Percentiles rank a stretch among this genome's conserved stretches.
phyloP scores from a whole-genome alignment of 169 alveolate genomes.

The Plasmodium inui region DNA sequence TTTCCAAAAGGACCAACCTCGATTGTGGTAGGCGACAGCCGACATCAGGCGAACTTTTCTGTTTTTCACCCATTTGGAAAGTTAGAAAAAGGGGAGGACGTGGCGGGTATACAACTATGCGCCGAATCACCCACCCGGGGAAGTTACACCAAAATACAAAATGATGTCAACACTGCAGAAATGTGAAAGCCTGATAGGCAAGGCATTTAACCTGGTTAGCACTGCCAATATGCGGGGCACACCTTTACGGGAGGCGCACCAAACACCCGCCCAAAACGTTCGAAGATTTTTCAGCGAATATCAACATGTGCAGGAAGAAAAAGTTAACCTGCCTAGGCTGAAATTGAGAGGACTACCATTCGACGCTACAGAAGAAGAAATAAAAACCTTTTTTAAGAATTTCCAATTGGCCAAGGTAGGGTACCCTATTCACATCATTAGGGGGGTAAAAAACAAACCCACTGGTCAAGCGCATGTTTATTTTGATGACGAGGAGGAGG shows the following conservation, averaged over 20 bases:
- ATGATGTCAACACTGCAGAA: background rate
- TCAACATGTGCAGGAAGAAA: conserved; percentile 16
- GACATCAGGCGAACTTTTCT: background rate
- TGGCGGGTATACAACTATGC: background rate
- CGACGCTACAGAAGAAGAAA: conserved; percentile 64
- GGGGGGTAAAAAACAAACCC: conserved; percentile 56
- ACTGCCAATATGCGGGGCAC: background rate
- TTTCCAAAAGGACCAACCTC: background rate
- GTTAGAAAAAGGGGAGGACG: background rate
- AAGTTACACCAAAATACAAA: background rate
- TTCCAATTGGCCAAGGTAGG: conserved; percentile 36
- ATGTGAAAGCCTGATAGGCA: background rate
- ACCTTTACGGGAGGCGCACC: background rate
- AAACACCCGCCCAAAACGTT: background rate
- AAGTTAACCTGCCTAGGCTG: conserved; percentile 60
- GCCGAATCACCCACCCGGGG: background rate
- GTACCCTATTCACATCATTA: conserved; percentile 44
- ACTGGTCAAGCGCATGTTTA: conserved; percentile 74
- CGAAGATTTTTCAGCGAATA: conserved; percentile 34
- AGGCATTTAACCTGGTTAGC: background rate
- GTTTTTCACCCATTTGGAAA: background rate
- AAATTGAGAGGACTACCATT: conserved; percentile 68
- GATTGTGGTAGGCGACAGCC: background rate
- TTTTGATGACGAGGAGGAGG: conserved; percentile 71
- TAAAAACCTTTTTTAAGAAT: conserved; percentile 39